Percentiles rank a stretch among this genome's conserved stretches.
These are phyloP conservation scores for Aureobasidium uvarum DNA, from an alignment of 2,329 filamentous ascomycete species.

Conservation along the genomic window DNA sequence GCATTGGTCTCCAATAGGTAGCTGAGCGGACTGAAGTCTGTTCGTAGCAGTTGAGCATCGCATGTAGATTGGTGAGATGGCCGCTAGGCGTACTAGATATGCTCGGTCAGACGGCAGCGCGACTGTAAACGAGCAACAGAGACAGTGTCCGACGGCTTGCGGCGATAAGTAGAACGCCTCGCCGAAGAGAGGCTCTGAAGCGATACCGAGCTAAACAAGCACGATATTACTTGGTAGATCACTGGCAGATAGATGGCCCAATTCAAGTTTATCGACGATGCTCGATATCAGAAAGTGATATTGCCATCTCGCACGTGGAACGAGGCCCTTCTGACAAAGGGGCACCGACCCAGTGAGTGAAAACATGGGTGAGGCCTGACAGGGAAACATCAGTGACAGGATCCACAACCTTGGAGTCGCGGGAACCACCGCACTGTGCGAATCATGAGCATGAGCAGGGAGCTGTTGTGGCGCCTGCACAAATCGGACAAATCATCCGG, in stretches of 20 bases:
- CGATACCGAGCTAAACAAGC: not conserved
- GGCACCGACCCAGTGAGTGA: not conserved
- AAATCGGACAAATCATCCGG: not conserved
- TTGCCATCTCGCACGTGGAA: constrained; percentile 3
- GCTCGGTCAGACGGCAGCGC: not conserved
- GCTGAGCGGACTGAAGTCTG: not conserved
- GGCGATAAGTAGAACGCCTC: not conserved
- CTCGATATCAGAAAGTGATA: not conserved
- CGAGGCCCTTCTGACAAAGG: not conserved
- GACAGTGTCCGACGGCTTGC: not conserved
- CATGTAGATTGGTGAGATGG: not conserved
- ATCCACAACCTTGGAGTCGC: not conserved
- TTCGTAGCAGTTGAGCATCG: not conserved
- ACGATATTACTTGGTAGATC: not conserved
- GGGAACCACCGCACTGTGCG: constrained; percentile 5
- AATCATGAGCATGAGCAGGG: not conserved
- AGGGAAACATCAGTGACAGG: constrained; percentile 2
- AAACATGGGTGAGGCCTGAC: not conserved
- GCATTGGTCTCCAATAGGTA: not conserved
- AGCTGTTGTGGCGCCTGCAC: not conserved
- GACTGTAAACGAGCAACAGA: not conserved
- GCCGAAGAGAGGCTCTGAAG: not conserved
- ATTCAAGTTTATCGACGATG: constrained; percentile 5
- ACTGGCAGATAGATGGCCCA: not conserved
- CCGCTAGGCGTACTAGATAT: not conserved